Percentiles rank a stretch among this genome's conserved stretches.
phyloP scores from a whole-genome alignment of 2,329 filamentous ascomycete genomes.

The Pseudogymnoascus sp. region DNA sequence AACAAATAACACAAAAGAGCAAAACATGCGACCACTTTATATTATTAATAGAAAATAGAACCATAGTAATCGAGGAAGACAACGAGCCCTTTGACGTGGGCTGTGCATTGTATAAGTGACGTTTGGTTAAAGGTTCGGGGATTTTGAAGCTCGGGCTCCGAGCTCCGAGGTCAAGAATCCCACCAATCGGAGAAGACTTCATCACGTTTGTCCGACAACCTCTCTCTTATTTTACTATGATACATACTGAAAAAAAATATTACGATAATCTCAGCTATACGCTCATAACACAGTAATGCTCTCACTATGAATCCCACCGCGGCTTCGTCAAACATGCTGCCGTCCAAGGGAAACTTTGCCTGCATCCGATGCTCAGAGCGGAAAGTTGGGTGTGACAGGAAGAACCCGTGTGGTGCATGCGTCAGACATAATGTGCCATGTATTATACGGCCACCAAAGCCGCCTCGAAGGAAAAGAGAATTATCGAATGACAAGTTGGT shows the following conservation, averaged over 20 bases:
- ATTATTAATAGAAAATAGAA: not conserved
- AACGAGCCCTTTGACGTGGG: not conserved
- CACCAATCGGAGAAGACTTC: not conserved
- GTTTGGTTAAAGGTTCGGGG: not conserved
- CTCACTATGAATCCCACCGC: not conserved
- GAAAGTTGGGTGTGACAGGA: slow-evolving; percentile 36
- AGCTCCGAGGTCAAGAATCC: not conserved
- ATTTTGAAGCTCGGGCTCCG: slow-evolving; percentile 10
- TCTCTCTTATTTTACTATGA: not conserved
- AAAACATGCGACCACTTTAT: no score
- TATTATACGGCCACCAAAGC: slow-evolving; percentile 9
- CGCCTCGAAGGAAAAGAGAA: slow-evolving; percentile 10
- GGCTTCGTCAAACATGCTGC: not conserved
- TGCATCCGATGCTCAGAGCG: slow-evolving; percentile 18
- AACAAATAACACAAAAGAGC: not conserved
- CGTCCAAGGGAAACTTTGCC: slow-evolving; percentile 6
- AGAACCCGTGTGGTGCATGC: slow-evolving; percentile 37
- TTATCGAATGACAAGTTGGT: slow-evolving; percentile 12
- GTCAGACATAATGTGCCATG: slow-evolving; percentile 23
- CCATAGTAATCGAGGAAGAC: not conserved
- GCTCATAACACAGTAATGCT: not conserved
- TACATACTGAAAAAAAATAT: not conserved
- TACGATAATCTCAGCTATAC: not conserved
- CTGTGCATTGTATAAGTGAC: not conserved
- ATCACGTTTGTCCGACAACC: not conserved